Evolutionary conservation across 2,329 filamentous ascomycete genomes (phyloP), one percentile per base, ranked within the genome.

Genomic region (Monascus ruber): DNA sequence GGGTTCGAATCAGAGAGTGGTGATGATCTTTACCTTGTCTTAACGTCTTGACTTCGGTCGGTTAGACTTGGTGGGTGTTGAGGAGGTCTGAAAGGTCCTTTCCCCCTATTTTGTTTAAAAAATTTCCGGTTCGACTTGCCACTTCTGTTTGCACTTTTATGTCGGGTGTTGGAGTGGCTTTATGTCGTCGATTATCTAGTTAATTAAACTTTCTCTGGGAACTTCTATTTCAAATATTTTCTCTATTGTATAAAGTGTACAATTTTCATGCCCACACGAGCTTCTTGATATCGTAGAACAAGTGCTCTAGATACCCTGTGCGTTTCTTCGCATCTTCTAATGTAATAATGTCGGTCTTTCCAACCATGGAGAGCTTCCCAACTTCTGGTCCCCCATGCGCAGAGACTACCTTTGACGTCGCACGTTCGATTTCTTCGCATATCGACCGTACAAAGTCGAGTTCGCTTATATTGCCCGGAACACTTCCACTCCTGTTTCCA

Each of bases 201-300:
- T 17, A 17, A 17, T 17, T 2, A 3, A 17, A 17, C 17, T 17
- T 17, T 17, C 17, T 17, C 17, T 17, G 17, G 3, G 17, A 17
- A 17, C 17, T 3, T 17, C 17, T 2, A 17, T 17, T 17, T 17
- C 17, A 17, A n/a, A n/a, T n/a, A n/a, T n/a, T n/a, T n/a, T n/a
- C n/a, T n/a, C n/a, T n/a, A n/a, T n/a, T n/a, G n/a, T n/a, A n/a
- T n/a, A n/a, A 17, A 17, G 3, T 17, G 17, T 17, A 17, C 17
- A 17, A 17, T 2, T 17, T 29, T 62, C 52, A 77, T 3, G 73
- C 71, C 91, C 91, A 96, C 8, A 98, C 87, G 58, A 96, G 65
- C 69, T 85, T 94, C 75, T 94, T 95, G 52, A 96, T 72, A 42
- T 82, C 83, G 68, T 96, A 87, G 1, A 87, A 85, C 54, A 93